Conservation (phyloP, 2,329 filamentous ascomycete species). For the Paradendryphiella salina region DNA sequence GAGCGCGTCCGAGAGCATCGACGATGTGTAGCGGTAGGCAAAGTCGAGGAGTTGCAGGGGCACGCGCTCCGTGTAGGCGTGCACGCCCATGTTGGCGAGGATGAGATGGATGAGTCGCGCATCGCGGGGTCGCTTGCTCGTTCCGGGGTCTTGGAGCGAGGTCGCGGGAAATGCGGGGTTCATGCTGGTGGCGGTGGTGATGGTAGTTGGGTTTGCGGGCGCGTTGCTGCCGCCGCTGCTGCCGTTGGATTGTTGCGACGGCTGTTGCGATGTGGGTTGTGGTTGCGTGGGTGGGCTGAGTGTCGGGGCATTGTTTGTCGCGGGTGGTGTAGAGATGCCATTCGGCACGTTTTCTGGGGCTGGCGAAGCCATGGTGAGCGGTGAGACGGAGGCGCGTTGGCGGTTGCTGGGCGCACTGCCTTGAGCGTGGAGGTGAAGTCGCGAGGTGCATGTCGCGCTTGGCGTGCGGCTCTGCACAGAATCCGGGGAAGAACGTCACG, state of each 20-base stretch:
- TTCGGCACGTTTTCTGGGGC: slow-evolving; percentile 41
- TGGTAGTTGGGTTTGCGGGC: slow-evolving; percentile 9
- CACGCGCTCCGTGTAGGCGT: slow-evolving; percentile 78
- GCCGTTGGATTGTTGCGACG: slow-evolving; percentile 25
- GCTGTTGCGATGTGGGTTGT: slow-evolving; percentile 15
- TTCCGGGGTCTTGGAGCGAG: slow-evolving; percentile 40
- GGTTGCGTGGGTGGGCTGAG: slow-evolving; percentile 39
- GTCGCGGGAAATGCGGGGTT: slow-evolving; percentile 38
- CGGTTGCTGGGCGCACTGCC: neutral
- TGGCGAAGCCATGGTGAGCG: slow-evolving; percentile 45
- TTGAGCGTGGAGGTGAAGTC: slow-evolving; percentile 4
- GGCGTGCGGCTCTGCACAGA: slow-evolving; percentile 18
- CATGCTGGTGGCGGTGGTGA: slow-evolving; percentile 21
- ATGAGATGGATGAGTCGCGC: slow-evolving; percentile 78
- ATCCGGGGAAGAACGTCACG: slow-evolving; percentile 9
- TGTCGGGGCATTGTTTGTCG: slow-evolving; percentile 37
- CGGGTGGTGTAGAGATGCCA: slow-evolving; percentile 47
- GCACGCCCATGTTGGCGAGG: slow-evolving; percentile 76
- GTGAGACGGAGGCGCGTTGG: slow-evolving; percentile 7
- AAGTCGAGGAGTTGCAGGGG: slow-evolving; percentile 83
- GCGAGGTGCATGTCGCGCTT: slow-evolving; percentile 4
- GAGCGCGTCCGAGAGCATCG: slow-evolving; percentile 67
- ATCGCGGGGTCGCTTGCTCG: slow-evolving; percentile 67
- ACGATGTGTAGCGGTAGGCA: slow-evolving; percentile 78
- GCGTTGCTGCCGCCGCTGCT: slow-evolving; percentile 13